Conservation (phyloP, 2,329 filamentous ascomycete species). For the Fusarium sp. region DNA sequence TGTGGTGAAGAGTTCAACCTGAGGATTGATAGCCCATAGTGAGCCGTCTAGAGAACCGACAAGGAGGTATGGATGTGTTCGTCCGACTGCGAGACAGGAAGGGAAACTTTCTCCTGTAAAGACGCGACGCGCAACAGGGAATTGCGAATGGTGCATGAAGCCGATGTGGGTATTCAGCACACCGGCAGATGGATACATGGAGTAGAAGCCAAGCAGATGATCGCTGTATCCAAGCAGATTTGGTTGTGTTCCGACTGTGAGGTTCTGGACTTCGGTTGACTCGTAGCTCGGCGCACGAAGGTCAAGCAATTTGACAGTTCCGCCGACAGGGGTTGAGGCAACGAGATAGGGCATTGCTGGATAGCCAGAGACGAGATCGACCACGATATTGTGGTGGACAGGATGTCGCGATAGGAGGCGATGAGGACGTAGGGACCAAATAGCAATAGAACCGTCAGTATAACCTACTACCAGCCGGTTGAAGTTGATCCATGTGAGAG, state of each 20-base stretch:
- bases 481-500: slow-evolving; percentile 66
- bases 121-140: slow-evolving; percentile 64
- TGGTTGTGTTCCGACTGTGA: slow-evolving; percentile 64
- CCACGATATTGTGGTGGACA: slow-evolving; percentile 64
- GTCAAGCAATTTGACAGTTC: slow-evolving; percentile 65
- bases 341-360: slow-evolving; percentile 67
- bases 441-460: slow-evolving; percentile 65
- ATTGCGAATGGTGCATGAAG: slow-evolving; percentile 65
- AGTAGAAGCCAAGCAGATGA: slow-evolving; percentile 66
- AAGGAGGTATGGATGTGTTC: slow-evolving; percentile 65
- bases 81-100: slow-evolving; percentile 62
- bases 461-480: slow-evolving; percentile 68
- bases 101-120: slow-evolving; percentile 63
- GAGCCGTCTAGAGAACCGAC: slow-evolving; percentile 66
- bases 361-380: slow-evolving; percentile 67
- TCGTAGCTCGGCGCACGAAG: slow-evolving; percentile 64
- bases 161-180: slow-evolving; percentile 64
- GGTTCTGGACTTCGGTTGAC: slow-evolving; percentile 63
- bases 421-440: slow-evolving; percentile 67
- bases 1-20: slow-evolving; percentile 52
- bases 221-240: slow-evolving; percentile 67
- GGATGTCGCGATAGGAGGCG: slow-evolving; percentile 63
- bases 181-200: slow-evolving; percentile 64
- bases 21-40: slow-evolving; percentile 60
- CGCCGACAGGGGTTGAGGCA: slow-evolving; percentile 66